Evolutionary conservation across 2,329 filamentous ascomycete genomes (phyloP).

Genomic region (Pezicula rhizophila): DNA sequence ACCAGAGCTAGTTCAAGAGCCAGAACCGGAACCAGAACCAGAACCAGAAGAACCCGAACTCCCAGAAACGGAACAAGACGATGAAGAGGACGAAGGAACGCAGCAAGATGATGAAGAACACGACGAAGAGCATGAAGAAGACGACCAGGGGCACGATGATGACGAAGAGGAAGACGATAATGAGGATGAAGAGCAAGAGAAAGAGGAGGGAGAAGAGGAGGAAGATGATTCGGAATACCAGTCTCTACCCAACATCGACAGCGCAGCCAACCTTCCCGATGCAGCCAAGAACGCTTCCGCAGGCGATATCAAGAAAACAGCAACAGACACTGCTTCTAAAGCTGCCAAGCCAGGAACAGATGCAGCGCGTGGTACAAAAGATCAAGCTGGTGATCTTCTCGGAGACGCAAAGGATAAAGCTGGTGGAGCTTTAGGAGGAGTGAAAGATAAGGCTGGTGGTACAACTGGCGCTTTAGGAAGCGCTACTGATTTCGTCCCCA

Average conservation of each 20-base stretch:
- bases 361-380: neutral
- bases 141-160: conserved; percentile 3
- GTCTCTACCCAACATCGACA: too few species aligned
- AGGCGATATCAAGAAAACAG: conserved; percentile 2
- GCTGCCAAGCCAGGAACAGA: neutral
- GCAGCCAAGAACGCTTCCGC: neutral
- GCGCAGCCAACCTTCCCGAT: too few species aligned
- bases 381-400: too few species aligned
- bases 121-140: conserved; percentile 6
- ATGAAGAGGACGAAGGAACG: conserved; percentile 1
- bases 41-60: neutral
- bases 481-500: too few species aligned
- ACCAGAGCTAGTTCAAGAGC: neutral
- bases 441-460: too few species aligned
- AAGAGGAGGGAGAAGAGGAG: conserved; percentile 5
- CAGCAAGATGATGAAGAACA: conserved; percentile 4
- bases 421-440: too few species aligned
- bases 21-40: neutral
- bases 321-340: conserved; percentile 2
- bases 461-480: too few species aligned
- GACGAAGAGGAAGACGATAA: conserved; percentile 3
- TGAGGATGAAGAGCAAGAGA: conserved; percentile 4
- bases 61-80: neutral
- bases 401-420: neutral
- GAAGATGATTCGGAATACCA: neutral